Conservation (phyloP, 2,329 filamentous ascomycete species). For the Akanthomyces muscarius region DNA sequence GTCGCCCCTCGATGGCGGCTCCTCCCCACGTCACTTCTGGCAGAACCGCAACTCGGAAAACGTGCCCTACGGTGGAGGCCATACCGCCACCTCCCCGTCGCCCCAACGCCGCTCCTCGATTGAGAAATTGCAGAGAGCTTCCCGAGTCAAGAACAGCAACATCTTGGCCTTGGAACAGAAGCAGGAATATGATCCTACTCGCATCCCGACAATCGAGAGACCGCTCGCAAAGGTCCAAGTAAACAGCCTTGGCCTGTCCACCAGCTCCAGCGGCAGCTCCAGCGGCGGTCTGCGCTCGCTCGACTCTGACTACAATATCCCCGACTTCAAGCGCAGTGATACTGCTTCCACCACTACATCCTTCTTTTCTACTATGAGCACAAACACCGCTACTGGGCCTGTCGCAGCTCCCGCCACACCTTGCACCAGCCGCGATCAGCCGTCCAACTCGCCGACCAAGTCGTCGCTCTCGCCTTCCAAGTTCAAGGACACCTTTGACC, state of each 20-base stretch:
- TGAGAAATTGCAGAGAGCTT: constrained; percentile 90
- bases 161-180: constrained; percentile 93
- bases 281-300: constrained; percentile 42
- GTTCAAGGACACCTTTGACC: constrained; percentile 66
- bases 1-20: constrained; percentile 64
- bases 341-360: constrained; percentile 46
- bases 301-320: constrained; percentile 36
- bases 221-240: constrained; percentile 74
- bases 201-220: constrained; percentile 73
- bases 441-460: constrained; percentile 71
- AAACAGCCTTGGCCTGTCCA: constrained; percentile 59
- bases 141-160: constrained; percentile 95
- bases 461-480: constrained; percentile 73
- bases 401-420: constrained; percentile 34
- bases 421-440: constrained; percentile 55
- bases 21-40: constrained; percentile 88
- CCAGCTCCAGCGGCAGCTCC: constrained; percentile 43
- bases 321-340: constrained; percentile 49
- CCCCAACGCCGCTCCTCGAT: constrained; percentile 83
- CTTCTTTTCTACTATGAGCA: constrained; percentile 54
- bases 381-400: constrained; percentile 42
- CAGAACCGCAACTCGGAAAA: constrained; percentile 79
- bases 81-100: constrained; percentile 53
- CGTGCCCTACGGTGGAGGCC: constrained; percentile 57
- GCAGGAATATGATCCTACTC: constrained; percentile 84